Conservation (phyloP, 768 basidiomycete genomes). For the Lentinula detonsa region DNA sequence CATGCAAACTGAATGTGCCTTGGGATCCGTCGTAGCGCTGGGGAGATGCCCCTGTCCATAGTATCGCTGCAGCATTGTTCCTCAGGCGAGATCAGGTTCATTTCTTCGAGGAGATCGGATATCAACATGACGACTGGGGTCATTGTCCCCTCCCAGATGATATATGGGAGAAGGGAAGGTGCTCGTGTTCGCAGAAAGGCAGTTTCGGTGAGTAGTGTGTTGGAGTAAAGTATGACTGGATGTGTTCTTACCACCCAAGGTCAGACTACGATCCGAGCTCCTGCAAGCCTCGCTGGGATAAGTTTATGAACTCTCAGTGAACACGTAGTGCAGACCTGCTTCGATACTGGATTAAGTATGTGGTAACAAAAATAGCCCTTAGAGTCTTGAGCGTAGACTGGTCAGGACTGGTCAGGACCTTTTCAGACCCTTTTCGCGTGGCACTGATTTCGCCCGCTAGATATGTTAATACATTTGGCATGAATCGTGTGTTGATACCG, state of each 20-base stretch:
- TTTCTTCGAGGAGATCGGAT: slow-evolving; percentile 82
- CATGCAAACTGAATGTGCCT: background rate
- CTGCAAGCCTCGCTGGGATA: slow-evolving; percentile 5
- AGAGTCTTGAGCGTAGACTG: too few species aligned
- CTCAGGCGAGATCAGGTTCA: slow-evolving; percentile 66
- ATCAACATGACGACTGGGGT: slow-evolving; percentile 71
- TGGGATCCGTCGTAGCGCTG: slow-evolving; percentile 42
- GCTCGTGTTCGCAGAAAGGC: slow-evolving; percentile 52
- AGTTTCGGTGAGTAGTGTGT: slow-evolving; percentile 48
- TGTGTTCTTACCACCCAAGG: background rate
- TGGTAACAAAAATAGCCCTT: too few species aligned
- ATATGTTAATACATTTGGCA: too few species aligned
- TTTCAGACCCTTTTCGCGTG: too few species aligned
- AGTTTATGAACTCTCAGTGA: background rate
- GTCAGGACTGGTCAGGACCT: too few species aligned
- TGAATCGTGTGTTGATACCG: too few species aligned
- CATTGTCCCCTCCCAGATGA: slow-evolving; percentile 52
- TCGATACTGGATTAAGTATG: too few species aligned
- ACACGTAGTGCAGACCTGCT: background rate
- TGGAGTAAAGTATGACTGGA: background rate
- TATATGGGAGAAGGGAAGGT: slow-evolving; percentile 47
- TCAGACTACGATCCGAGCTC: background rate
- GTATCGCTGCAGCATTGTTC: slow-evolving; percentile 74
- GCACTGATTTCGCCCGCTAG: too few species aligned
- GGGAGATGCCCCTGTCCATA: slow-evolving; percentile 88